Conservation (phyloP, 2,329 filamentous ascomycete genomes). For the Neopestalotiopsis rosae region DNA sequence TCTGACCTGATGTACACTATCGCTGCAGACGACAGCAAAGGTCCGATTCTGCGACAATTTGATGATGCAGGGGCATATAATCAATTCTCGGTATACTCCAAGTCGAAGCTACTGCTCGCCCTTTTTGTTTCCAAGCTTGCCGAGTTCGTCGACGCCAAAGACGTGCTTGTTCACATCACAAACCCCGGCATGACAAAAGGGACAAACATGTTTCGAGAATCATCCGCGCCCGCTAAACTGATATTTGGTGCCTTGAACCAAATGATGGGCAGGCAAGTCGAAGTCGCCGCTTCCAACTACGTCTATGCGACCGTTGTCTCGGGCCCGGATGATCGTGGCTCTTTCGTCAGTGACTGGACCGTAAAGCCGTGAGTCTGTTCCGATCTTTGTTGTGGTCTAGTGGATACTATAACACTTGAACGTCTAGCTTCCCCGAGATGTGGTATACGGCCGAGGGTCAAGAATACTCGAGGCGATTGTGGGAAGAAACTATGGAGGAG, state of each 20-base stretch:
- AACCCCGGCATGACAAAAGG: constrained; percentile 35
- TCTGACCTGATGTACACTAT: neutral
- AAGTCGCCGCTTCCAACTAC: neutral
- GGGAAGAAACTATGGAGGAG: constrained; percentile 35
- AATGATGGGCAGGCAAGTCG: neutral
- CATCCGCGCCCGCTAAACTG: neutral
- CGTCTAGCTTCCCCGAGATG: constrained; percentile 25
- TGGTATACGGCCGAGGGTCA: constrained; percentile 29
- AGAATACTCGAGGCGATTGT: constrained; percentile 26
- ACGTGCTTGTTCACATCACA: constrained; percentile 29
- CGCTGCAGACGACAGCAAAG: neutral
- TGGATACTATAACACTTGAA: neutral
- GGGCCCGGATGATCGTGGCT: neutral
- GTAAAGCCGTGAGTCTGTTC: neutral
- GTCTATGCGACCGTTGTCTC: neutral
- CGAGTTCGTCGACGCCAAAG: constrained; percentile 21
- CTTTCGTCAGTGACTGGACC: neutral
- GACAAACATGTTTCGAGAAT: constrained; percentile 24
- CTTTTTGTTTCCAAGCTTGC: constrained; percentile 26
- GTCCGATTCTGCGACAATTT: neutral
- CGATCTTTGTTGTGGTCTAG: neutral
- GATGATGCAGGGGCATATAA: constrained; percentile 6
- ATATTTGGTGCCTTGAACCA: neutral
- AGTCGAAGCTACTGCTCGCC: constrained; percentile 11
- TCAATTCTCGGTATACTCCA: constrained; percentile 8